A percentile compares a stretch with the other conserved stretches of the same genome.
These are phyloP conservation scores for Candida sithepensis DNA, from an alignment of 805 yeast genomes.

Conservation along the genomic window DNA sequence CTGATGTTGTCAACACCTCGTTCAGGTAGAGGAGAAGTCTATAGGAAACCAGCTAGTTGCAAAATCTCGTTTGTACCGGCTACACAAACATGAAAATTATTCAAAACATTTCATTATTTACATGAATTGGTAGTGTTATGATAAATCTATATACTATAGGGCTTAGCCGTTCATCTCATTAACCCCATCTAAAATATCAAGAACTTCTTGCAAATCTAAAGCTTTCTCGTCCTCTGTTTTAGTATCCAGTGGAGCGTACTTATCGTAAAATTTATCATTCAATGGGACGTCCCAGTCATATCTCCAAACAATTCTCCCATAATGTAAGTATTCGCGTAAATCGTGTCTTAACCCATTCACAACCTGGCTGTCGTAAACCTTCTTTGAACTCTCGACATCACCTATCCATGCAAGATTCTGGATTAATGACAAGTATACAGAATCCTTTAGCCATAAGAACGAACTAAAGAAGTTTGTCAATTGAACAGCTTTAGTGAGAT, in stretches of 20 bases:
- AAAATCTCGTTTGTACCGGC: too few relatives aligned
- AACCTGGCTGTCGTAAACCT: constrained; percentile 7
- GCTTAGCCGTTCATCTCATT: background rate
- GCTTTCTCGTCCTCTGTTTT: background rate
- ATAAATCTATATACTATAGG: too few relatives aligned
- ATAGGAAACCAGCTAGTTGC: too few relatives aligned
- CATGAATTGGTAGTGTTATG: background rate
- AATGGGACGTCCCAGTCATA: constrained; percentile 12
- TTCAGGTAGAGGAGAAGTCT: too few relatives aligned
- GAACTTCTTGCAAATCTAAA: background rate
- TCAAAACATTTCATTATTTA: background rate
- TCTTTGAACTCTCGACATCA: constrained; percentile 15
- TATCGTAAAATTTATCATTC: background rate
- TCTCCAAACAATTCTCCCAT: constrained; percentile 1
- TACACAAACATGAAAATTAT: too few relatives aligned
- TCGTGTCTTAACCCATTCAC: background rate
- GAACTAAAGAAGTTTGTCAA: constrained; percentile 3
- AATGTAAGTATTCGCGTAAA: background rate
- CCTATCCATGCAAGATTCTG: constrained; percentile 16
- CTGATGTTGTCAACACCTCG: too few relatives aligned
- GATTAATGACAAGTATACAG: constrained; percentile 16
- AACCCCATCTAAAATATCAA: background rate
- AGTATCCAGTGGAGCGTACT: too few relatives aligned
- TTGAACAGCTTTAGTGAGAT: constrained; percentile 10
- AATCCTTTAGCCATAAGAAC: constrained; percentile 5